These are phyloP conservation scores for Saccharum spontaneum DNA, from an alignment of 176 grass and related monocot genomes.

Conservation along the genomic window DNA sequence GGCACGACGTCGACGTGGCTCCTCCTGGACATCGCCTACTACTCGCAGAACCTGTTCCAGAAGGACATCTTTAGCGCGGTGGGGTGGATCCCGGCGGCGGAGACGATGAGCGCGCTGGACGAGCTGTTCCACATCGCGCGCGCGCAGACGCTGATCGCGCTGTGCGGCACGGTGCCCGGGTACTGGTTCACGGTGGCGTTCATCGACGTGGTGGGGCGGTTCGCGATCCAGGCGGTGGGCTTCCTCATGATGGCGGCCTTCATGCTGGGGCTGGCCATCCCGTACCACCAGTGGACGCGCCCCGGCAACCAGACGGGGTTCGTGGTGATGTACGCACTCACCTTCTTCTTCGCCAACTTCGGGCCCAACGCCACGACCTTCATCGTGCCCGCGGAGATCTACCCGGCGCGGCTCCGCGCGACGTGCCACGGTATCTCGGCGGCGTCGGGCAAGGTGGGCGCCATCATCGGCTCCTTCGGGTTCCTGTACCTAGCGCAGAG, in stretches of 20 bases:
- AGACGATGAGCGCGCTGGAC: conserved; percentile 45
- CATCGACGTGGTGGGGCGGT: conserved; percentile 45
- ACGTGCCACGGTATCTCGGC: conserved; percentile 87
- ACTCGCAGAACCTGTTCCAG: conserved; percentile 50
- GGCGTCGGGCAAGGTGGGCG: conserved; percentile 41
- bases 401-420: conserved; percentile 67
- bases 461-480: conserved; percentile 33
- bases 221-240: conserved; percentile 39
- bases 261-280: conserved; percentile 39
- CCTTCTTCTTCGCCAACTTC: conserved; percentile 95
- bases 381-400: conserved; percentile 82
- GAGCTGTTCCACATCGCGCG: conserved; percentile 50
- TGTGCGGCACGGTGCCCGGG: conserved; percentile 51
- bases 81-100: conserved; percentile 42
- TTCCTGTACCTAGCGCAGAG: conserved; percentile 48
- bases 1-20: conserved; percentile 38
- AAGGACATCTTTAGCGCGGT: conserved; percentile 49
- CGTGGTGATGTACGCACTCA: conserved; percentile 56
- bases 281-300: conserved; percentile 36
- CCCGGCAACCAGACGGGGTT: conserved; percentile 34
- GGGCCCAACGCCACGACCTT: conserved; percentile 82
- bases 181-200: conserved; percentile 56
- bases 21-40: conserved; percentile 46
- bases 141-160: conserved; percentile 53
- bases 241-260: conserved; percentile 50